phyloP scores from a whole-genome alignment of 2,329 filamentous ascomycete species.

The Pleomassaria siparia region DNA sequence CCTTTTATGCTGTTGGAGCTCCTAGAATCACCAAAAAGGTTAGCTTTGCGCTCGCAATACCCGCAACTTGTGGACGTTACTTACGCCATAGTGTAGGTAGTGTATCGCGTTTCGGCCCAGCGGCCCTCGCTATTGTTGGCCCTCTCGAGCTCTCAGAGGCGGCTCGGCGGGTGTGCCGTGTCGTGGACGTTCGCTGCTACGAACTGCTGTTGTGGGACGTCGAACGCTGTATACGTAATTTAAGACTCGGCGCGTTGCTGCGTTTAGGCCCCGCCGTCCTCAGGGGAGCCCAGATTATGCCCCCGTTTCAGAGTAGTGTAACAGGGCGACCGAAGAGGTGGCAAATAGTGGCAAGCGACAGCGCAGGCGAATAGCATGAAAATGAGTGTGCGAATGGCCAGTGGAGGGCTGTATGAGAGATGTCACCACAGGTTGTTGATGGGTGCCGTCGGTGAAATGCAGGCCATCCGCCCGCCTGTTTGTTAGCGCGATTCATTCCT shows the following conservation, averaged over 20 bases:
- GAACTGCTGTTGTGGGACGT: conserved; percentile 35
- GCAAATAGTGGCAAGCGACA: neutral
- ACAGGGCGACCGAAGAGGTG: conserved; percentile 11
- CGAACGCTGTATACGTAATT: conserved; percentile 21
- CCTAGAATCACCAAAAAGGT: conserved; percentile 25
- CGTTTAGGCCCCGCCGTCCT: conserved; percentile 35
- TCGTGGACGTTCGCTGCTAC: conserved; percentile 22
- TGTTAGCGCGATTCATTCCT: neutral
- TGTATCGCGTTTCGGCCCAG: conserved; percentile 37
- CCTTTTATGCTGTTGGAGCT: conserved; percentile 52
- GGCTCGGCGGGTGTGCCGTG: conserved; percentile 11
- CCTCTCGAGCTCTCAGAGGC: conserved; percentile 20
- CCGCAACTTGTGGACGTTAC: conserved; percentile 19
- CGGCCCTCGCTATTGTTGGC: conserved; percentile 28
- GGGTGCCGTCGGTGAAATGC: neutral
- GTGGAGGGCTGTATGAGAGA: neutral
- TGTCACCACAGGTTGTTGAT: neutral
- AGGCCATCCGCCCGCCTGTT: neutral
- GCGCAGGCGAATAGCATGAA: conserved; percentile 7
- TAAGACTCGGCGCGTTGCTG: conserved; percentile 34
- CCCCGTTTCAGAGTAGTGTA: conserved; percentile 22
- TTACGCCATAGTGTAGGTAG: conserved; percentile 42
- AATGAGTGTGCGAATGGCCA: conserved; percentile 2
- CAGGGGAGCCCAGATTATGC: conserved; percentile 32
- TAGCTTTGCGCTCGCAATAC: conserved; percentile 44